A percentile compares a stretch with the other conserved stretches of the same genome.
phyloP scores from a whole-genome alignment of 441 rosid species.

The Euphorbia schlechtendalii region DNA sequence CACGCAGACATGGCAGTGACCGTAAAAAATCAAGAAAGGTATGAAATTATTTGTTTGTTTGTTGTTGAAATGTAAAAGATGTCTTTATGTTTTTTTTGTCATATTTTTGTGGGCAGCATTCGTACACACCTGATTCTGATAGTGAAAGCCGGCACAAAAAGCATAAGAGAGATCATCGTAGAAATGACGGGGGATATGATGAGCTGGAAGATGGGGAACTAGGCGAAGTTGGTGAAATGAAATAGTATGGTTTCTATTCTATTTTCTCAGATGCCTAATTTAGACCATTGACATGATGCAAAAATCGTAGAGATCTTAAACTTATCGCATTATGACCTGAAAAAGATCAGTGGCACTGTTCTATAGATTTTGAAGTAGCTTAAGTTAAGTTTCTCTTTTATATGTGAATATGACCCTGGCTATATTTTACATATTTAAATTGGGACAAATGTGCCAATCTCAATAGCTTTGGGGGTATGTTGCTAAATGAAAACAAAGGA shows the following conservation, averaged over 20 bases:
- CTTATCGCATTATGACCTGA: not conserved
- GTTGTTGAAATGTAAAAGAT: conserved; percentile 8
- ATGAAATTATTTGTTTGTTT: conserved; percentile 6
- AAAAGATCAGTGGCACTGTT: not conserved
- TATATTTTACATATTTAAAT: no score
- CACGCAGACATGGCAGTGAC: conserved; percentile 77
- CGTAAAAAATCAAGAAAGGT: conserved; percentile 95
- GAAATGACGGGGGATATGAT: conserved; percentile 42
- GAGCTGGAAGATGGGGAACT: conserved; percentile 94
- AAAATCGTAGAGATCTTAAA: conserved; percentile 8
- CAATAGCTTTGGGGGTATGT: no score
- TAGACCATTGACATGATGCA: conserved; percentile 6
- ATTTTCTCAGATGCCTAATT: conserved; percentile 7
- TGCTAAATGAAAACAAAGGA: no score
- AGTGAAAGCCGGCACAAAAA: conserved; percentile 60
- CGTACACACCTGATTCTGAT: conserved; percentile 81
- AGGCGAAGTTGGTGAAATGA: conserved; percentile 50
- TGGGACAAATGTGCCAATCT: no score
- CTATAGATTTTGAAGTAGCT: conserved; percentile 11
- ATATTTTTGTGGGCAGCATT: conserved; percentile 52
- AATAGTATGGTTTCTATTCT: conserved; percentile 20
- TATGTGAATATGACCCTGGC: no score
- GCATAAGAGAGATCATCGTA: conserved; percentile 63
- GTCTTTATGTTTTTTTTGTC: conserved; percentile 6
- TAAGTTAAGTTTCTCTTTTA: no score